Conservation (phyloP, 352 stramenopile species). For the Phytopythium oedochilum region DNA sequence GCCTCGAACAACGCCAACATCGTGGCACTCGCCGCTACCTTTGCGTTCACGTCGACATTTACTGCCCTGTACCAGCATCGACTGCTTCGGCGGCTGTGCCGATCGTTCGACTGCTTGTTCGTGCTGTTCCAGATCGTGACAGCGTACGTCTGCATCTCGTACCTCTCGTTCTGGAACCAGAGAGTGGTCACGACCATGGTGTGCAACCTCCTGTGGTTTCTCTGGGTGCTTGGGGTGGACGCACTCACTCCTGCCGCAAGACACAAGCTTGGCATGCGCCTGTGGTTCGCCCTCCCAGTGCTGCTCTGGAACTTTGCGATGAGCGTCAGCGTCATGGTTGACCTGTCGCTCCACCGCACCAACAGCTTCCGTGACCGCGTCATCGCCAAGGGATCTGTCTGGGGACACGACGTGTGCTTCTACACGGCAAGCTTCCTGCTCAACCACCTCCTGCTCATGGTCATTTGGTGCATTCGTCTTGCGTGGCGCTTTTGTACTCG, state of each 20-base stretch:
- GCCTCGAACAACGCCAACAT: neutral
- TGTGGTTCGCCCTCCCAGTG: neutral
- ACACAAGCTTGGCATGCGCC: neutral
- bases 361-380: neutral
- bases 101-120: constrained; percentile 4
- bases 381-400: neutral
- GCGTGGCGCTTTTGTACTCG: neutral
- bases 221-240: constrained; percentile 1
- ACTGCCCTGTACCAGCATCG: neutral
- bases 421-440: constrained; percentile 2
- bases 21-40: neutral
- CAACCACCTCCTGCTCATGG: neutral
- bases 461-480: constrained; percentile 2
- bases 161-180: neutral
- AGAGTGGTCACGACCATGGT: neutral
- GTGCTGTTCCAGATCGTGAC: constrained; percentile 1
- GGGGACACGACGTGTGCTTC: neutral
- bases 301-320: neutral
- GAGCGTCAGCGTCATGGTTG: neutral
- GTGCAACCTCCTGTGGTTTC: neutral
- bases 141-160: neutral
- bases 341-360: neutral
- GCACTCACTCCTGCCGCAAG: neutral
- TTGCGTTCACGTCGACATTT: neutral
- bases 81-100: neutral